Conservation (phyloP, 2,329 filamentous ascomycete species). For the Pleomassaria siparia region DNA sequence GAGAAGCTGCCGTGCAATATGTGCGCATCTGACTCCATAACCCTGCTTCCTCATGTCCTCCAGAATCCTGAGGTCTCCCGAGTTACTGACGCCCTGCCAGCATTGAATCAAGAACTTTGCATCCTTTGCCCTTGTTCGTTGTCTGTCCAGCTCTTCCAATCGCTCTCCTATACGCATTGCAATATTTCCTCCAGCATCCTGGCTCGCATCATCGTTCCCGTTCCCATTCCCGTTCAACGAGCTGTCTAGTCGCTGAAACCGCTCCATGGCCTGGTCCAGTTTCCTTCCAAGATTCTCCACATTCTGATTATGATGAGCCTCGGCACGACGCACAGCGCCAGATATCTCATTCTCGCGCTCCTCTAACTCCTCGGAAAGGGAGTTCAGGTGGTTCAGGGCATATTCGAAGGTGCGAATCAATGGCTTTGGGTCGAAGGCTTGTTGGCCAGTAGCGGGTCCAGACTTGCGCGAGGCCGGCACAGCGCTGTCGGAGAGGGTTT, state of each 20-base stretch:
- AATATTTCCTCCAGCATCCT: constrained; percentile 73
- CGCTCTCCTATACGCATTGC: constrained; percentile 94
- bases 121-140: constrained; percentile 85
- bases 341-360: constrained; percentile 87
- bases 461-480: constrained; percentile 80
- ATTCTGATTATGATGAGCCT: constrained; percentile 88
- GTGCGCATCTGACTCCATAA: constrained; percentile 82
- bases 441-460: constrained; percentile 50
- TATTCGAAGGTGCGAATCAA: constrained; percentile 92
- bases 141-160: constrained; percentile 90
- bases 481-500: constrained; percentile 83
- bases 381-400: constrained; percentile 67
- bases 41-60: constrained; percentile 86
- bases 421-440: constrained; percentile 88
- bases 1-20: constrained; percentile 90
- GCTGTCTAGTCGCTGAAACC: constrained; percentile 86
- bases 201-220: constrained; percentile 53
- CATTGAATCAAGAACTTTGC: constrained; percentile 95
- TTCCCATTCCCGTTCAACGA: constrained; percentile 68
- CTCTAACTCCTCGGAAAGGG: constrained; percentile 80
- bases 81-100: constrained; percentile 93
- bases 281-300: constrained; percentile 84
- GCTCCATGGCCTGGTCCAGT: constrained; percentile 86
- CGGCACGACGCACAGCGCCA: constrained; percentile 85
- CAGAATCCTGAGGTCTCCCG: constrained; percentile 80